Base-by-base conservation (phyloP, 352 stramenopile species). In the Globisporangium yorkense region DNA sequence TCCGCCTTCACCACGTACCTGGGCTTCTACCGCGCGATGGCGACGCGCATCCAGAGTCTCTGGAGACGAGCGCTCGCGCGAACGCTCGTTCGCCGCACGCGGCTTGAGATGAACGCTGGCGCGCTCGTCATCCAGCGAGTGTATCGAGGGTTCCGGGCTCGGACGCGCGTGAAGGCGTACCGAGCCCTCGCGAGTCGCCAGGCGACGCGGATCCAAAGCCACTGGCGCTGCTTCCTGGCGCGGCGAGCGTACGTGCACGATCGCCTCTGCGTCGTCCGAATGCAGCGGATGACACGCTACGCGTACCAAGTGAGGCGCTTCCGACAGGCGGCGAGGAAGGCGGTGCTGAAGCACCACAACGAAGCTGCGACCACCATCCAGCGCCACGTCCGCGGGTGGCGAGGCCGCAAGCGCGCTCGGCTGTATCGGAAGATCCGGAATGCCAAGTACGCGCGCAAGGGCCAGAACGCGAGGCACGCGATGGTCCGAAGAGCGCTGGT, bases 391-490 rank as follows among this genome's bases (percentile, higher is more conserved):
- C 75, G 80, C n/a, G 80, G 80, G 0, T 72, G 72, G 53, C 56
- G 67, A 2, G 81, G 81, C 8, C 70, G 81, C 1, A 72, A 71
- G 15, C 81, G 75, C n/a, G 74, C 77, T 7, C 24, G 71, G 18
- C 54, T 92, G 7, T 87, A 82, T 57, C 74, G 79, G 24, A 89
- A 89, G 66, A 84, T 92, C 45, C 73, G 71, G 21, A 71, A 67
- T n/a, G 75, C 68, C 27, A 80, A 73, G 40, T 72, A 62, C 43
- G 72, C 73, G 12, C 68, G 61, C 39, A 78, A 75, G 48, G 75
- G 75, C 0, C 78, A 88, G 64, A 81, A 87, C 41, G 75, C 78
- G 0, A 59, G 60, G 0, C 69, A 88, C 56, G 68, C 72, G 15
- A 69, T 84, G 51, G 55, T 83, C n/a, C 76, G 77, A 8, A 66